A percentile compares a stretch with the other conserved stretches of the same genome.
Conservation (phyloP, 495 filamentous ascomycete species). For the Hypoxylon perforatum region DNA sequence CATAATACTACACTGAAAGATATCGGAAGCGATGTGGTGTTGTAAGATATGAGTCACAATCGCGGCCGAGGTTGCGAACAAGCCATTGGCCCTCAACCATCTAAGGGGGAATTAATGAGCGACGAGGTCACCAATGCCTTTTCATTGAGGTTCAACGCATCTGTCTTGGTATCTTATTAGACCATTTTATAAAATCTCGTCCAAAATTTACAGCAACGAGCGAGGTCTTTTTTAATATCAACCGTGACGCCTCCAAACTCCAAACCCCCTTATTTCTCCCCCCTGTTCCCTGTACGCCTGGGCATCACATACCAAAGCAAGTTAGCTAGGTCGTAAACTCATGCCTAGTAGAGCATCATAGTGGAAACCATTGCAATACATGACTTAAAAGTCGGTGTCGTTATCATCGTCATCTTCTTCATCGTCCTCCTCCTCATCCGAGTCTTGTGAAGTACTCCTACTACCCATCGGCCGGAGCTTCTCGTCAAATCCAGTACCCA, state of each 20-base stretch:
- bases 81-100: conserved; percentile 9
- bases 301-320: conserved; percentile 2
- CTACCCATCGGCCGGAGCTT: conserved; percentile 46
- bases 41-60: conserved; percentile 19
- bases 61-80: conserved; percentile 1
- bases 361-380: background rate
- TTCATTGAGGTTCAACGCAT: conserved; percentile 14
- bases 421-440: conserved; percentile 24
- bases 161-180: conserved; percentile 24
- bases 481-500: conserved; percentile 67
- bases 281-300: conserved; percentile 1
- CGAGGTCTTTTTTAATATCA: conserved; percentile 8
- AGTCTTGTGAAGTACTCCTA: background rate
- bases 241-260: conserved; percentile 20
- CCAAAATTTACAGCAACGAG: conserved; percentile 18
- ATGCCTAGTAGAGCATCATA: background rate
- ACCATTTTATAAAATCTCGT: conserved; percentile 42
- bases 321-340: conserved; percentile 11
- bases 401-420: conserved; percentile 7
- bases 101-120: conserved; percentile 3
- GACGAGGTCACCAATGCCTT: conserved; percentile 11
- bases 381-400: background rate
- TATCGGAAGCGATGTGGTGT: conserved; percentile 12
- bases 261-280: too few relatives aligned
- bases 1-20: conserved; percentile 20